Evolutionary conservation across 306 rosid species (phyloP).

Genomic region (Morella rubra): DNA sequence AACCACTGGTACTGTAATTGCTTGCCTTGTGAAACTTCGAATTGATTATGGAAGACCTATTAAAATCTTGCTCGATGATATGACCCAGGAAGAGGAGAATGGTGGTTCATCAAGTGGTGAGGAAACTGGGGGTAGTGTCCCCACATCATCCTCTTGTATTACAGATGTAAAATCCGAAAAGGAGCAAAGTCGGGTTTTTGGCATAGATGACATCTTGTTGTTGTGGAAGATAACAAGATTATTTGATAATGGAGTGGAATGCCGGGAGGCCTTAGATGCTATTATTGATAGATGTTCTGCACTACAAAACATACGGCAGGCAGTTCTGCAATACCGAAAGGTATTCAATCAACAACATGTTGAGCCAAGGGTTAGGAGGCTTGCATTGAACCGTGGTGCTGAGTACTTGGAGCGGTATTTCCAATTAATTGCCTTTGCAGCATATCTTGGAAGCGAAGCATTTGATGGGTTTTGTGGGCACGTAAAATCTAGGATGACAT

Average conservation of each 20-base stretch:
- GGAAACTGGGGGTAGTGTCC: conserved; percentile 46
- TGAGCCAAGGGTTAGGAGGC: conserved; percentile 86
- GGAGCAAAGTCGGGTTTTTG: conserved; percentile 61
- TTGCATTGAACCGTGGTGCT: conserved; percentile 84
- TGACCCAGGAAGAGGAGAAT: conserved; percentile 47
- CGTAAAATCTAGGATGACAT: conserved; percentile 66
- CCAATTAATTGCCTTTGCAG: conserved; percentile 90
- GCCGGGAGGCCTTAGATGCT: conserved; percentile 88
- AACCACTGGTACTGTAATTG: conserved; percentile 90
- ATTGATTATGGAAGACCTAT: conserved; percentile 79
- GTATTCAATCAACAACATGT: conserved; percentile 84
- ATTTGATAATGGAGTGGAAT: conserved; percentile 86
- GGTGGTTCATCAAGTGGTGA: conserved; percentile 75
- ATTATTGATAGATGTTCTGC: conserved; percentile 90
- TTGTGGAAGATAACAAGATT: conserved; percentile 86
- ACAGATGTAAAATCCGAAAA: conserved; percentile 41
- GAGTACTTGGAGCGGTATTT: conserved; percentile 92
- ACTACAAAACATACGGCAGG: conserved; percentile 88
- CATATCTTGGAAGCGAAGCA: conserved; percentile 93
- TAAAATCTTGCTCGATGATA: conserved; percentile 58
- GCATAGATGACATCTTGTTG: conserved; percentile 86
- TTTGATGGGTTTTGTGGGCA: conserved; percentile 82
- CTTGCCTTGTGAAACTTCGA: conserved; percentile 87
- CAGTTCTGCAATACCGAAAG: conserved; percentile 74
- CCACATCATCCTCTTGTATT: conserved; percentile 31